Conservation (phyloP, 2,329 filamentous ascomycete species). For the Cadophora malorum region DNA sequence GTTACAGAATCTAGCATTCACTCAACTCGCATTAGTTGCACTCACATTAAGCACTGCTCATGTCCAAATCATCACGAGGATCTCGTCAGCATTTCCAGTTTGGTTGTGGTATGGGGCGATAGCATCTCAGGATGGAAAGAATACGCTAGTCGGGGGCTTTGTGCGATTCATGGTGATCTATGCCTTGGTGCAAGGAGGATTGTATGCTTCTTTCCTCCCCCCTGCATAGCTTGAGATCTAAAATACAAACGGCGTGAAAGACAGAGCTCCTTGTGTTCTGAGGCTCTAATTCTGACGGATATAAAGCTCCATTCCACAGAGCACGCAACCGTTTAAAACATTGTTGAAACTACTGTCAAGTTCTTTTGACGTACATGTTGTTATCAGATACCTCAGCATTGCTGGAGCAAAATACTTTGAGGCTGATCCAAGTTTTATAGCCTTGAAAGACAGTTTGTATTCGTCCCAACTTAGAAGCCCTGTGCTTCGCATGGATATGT, state of each 20-base stretch:
- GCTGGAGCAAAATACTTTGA: neutral
- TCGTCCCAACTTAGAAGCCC: neutral
- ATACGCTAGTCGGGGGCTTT: conserved; percentile 20
- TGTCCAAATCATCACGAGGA: conserved; percentile 89
- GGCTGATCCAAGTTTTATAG: neutral
- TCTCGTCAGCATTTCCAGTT: conserved; percentile 85
- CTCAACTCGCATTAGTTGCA: conserved; percentile 74
- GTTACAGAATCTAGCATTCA: conserved; percentile 63
- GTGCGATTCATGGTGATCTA: conserved; percentile 78
- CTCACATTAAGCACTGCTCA: conserved; percentile 83
- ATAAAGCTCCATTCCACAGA: neutral
- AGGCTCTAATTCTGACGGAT: neutral
- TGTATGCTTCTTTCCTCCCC: conserved; percentile 91
- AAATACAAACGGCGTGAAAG: neutral
- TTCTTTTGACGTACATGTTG: too few species aligned
- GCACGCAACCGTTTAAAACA: too few species aligned
- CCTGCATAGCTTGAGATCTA: conserved; percentile 66
- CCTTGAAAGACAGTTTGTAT: neutral
- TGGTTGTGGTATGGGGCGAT: conserved; percentile 87
- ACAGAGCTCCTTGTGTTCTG: neutral
- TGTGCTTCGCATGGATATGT: neutral
- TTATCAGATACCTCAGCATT: neutral
- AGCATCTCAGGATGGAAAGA: conserved; percentile 25
- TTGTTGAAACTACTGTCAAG: too few species aligned
- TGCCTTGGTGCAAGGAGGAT: conserved; percentile 77